These are phyloP conservation scores for Russula compacta DNA, from an alignment of 768 basidiomycete species.

Conservation along the genomic window DNA sequence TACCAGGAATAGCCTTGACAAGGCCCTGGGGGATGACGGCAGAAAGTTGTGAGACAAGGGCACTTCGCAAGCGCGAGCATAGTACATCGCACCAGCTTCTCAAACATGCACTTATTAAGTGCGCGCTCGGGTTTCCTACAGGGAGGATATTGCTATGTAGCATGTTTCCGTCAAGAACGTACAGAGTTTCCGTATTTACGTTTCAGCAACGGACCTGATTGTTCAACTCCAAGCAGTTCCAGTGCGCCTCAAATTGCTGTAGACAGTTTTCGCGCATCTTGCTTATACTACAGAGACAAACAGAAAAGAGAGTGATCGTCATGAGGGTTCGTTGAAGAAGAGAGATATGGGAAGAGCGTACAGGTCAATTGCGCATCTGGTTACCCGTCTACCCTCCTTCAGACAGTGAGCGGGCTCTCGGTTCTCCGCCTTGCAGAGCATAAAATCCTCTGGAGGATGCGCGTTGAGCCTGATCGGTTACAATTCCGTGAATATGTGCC, in stretches of 20 bases:
- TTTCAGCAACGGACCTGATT: constrained; percentile 73
- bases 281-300: constrained; percentile 52
- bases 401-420: constrained; percentile 87
- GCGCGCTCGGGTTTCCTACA: constrained; percentile 85
- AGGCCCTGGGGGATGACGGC: constrained; percentile 53
- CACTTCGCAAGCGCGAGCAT: not conserved
- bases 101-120: constrained; percentile 91
- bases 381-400: constrained; percentile 92
- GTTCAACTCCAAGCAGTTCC: constrained; percentile 87
- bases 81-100: constrained; percentile 70
- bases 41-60: not conserved
- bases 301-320: not conserved
- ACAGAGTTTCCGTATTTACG: not conserved
- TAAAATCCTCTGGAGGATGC: constrained; percentile 68
- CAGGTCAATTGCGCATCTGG: constrained; percentile 91
- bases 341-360: constrained; percentile 35
- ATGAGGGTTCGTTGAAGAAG: not conserved
- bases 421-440: constrained; percentile 95
- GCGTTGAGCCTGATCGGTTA: not conserved
- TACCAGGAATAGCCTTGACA: constrained; percentile 83
- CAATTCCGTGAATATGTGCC: not conserved
- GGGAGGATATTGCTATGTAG: constrained; percentile 66
- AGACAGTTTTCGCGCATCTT: constrained; percentile 93
- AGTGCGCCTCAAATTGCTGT: constrained; percentile 81
- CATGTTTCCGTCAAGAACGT: not conserved